Base-by-base conservation (phyloP, 768 basidiomycete species). In the Russula lepida region DNA sequence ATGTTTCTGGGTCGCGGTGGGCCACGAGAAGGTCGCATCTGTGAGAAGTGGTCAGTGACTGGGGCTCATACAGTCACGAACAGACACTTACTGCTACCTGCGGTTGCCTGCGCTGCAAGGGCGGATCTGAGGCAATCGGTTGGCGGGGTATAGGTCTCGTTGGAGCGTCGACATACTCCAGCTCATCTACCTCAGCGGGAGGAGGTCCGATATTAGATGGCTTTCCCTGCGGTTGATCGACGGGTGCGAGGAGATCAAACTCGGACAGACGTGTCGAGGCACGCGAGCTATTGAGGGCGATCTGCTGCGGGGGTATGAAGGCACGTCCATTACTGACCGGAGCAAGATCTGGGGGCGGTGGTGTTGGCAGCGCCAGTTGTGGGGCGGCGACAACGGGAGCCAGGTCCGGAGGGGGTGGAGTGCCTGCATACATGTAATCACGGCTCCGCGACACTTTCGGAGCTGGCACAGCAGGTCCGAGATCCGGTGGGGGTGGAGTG, bases 211-310 rank as follows among this genome's bases (percentile, higher is more conserved):
- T 43, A 15, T 52, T 50, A 9, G 47, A 27, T 27, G 50, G 50
- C 6, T 17, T 25, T 51, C 32, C 48, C 6, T 46, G 28, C 13
- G 51, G 35, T 15, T 59, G 49, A 1, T 60, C 59, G 23, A 66
- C 58, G 5, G 65, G 65, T 8, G 59, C 56, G 15, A 66, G 65
- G 13, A 66, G 28, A 46, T 65, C 65, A 43, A 61, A 66, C 56
- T 66, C 65, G 27, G 65, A 66, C 19, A 66, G 48, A 30, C 56
- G 59, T 6, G 65, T 66, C 52, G 65, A 66, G 17, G 54, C 64
- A 2, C 56, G 63, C 27, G 65, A 66, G 27, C 60, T 25, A 17
- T 59, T 64, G 28, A 60, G 52, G 17, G 47, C 23, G 9, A 54
- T 47, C 54, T 66, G 56, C 28, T 59, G 62, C 7, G 62, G 57